Base-by-base conservation (phyloP, 2,329 filamentous ascomycete genomes). In the Penicillium sp. region DNA sequence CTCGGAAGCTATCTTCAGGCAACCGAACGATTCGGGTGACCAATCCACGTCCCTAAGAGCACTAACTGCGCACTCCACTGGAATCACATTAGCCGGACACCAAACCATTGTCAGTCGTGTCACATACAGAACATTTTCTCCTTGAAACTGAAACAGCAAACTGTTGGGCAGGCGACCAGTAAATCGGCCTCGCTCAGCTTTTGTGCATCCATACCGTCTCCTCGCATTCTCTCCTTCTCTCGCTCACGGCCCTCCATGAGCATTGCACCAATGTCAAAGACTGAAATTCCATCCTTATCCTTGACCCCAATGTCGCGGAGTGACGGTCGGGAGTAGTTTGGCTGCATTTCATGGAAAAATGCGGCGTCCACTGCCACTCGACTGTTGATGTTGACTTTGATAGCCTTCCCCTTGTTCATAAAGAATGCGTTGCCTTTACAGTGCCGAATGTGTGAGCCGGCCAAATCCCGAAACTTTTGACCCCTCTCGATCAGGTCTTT, bases 361-460 rank as follows among this genome's bases (percentile, higher is more conserved):
- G 44, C 51, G 11, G 58, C 49, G 45, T 66, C 60, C 11, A 67
- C 53, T 47, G 24, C 56, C 4, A 66, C 60, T 52, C 49, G 55
- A 49, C 59, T 62, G 39, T 65, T 52, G 32, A 67, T 63, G 9
- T 60, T 65, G 27, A 64, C n/a, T 58, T 52, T 56, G 34, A 63
- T 36, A 29, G 42, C 7, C 50, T 63, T 59, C 10, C 58, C 60
- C 52, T 69, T 66, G 11, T 67, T 56, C 44, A 71, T 67, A 48
- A 68, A 62, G 54, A 74, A 75, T 39, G 63, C 67, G 38, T 51
- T 67, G 39, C 71, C 67, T 54, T 66, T 61, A 58, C 62, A 75
- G 45, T 72, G 56, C 49, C 47, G 57, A 59, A 68, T 57, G 43
- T 71, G 56, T n/a, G 56, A 59, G 49, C 62, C 59, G 13, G 59